Conservation (phyloP, 257 asterid species). For the Eucommia ulmoides region DNA sequence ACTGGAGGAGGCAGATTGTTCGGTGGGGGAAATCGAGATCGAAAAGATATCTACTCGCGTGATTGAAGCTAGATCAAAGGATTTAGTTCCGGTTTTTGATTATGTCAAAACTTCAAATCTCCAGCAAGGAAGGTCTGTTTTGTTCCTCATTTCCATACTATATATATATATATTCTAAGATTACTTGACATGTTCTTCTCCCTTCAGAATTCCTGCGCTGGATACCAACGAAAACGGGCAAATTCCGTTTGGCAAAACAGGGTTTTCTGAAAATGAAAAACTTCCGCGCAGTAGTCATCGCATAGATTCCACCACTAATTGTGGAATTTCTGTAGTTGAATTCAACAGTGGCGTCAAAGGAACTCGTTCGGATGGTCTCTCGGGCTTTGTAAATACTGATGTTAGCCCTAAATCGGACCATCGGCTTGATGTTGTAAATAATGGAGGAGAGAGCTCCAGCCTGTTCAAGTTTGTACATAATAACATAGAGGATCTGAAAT, state of each 20-base stretch:
- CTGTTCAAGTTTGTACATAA: slow-evolving; percentile 46
- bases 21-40: slow-evolving; percentile 67
- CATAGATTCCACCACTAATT: slow-evolving; percentile 22
- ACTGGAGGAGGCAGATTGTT: slow-evolving; percentile 21
- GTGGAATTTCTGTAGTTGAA: slow-evolving; percentile 17
- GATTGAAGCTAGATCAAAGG: slow-evolving; percentile 69
- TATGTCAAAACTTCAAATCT: slow-evolving; percentile 45
- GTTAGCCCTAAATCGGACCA: slow-evolving; percentile 26
- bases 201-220: slow-evolving; percentile 21
- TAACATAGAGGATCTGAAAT: slow-evolving; percentile 29
- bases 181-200: slow-evolving; percentile 6
- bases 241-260: slow-evolving; percentile 24
- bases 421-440: slow-evolving; percentile 49
- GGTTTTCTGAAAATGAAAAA: slow-evolving; percentile 21
- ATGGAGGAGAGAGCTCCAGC: slow-evolving; percentile 22
- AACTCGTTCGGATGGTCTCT: slow-evolving; percentile 25
- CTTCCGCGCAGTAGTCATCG: slow-evolving; percentile 19
- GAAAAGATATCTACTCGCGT: slow-evolving; percentile 44
- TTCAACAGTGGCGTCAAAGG: slow-evolving; percentile 20
- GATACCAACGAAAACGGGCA: slow-evolving; percentile 20
- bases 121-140: slow-evolving; percentile 49
- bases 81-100: slow-evolving; percentile 64
- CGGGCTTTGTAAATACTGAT: slow-evolving; percentile 43
- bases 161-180: neutral
- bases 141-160: neutral